phyloP scores from a whole-genome alignment of 1,284 basidiomycete species.

The Microbotryum lychnidis-dioicae region DNA sequence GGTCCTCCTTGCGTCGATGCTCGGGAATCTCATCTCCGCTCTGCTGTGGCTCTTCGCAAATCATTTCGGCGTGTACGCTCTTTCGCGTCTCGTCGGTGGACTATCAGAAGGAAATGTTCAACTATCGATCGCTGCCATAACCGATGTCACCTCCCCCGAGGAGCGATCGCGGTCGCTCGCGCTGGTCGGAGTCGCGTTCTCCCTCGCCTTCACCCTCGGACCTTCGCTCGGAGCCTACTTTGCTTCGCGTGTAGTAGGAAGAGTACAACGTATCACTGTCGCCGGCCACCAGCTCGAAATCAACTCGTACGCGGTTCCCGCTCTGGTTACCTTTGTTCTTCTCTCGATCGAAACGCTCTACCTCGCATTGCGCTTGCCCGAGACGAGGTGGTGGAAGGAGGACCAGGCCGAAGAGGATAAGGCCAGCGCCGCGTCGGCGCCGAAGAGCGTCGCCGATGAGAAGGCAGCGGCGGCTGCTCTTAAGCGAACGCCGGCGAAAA shows the following conservation, averaged over 20 bases:
- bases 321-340: slow-evolving; percentile 42
- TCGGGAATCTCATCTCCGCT: slow-evolving; percentile 81
- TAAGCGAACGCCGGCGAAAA: neutral
- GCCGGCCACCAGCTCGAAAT: slow-evolving; percentile 55
- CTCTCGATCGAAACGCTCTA: slow-evolving; percentile 34
- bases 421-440: neutral
- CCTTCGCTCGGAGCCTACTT: slow-evolving; percentile 51
- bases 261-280: slow-evolving; percentile 19
- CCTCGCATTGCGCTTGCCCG: slow-evolving; percentile 35
- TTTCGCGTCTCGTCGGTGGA: slow-evolving; percentile 80
- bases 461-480: neutral
- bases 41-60: slow-evolving; percentile 80
- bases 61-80: slow-evolving; percentile 66
- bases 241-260: slow-evolving; percentile 38
- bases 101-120: slow-evolving; percentile 64
- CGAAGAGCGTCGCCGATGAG: slow-evolving; percentile 25
- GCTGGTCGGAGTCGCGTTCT: slow-evolving; percentile 85
- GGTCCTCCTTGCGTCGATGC: slow-evolving; percentile 72
- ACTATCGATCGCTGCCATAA: slow-evolving; percentile 62
- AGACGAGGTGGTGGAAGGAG: slow-evolving; percentile 31
- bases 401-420: slow-evolving; percentile 21
- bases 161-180: slow-evolving; percentile 61
- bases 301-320: slow-evolving; percentile 63
- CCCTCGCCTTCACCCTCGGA: slow-evolving; percentile 70
- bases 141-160: slow-evolving; percentile 68